These are phyloP conservation scores for Pyrus communis DNA, from an alignment of 306 rosid species.

Conservation along the genomic window DNA sequence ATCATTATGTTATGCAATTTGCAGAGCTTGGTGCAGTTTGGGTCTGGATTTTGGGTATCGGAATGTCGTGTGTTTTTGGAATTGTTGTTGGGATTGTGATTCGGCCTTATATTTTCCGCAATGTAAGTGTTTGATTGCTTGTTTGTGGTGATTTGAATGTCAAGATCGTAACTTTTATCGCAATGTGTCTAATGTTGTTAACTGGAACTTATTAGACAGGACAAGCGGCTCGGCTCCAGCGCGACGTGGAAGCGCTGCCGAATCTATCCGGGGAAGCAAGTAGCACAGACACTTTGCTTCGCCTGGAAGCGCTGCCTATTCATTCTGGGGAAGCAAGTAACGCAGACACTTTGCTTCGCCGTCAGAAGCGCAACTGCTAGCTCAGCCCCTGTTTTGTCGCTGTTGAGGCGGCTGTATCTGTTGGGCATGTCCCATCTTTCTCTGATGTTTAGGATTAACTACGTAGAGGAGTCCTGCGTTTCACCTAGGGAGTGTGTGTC, in stretches of 20 bases:
- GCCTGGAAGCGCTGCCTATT: conserved; percentile 37
- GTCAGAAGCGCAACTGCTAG: conserved; percentile 63
- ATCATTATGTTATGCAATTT: not conserved
- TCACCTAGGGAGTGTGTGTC: conserved; percentile 31
- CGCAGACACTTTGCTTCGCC: conserved; percentile 54
- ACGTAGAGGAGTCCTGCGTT: conserved; percentile 14
- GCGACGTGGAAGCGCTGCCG: conserved; percentile 72
- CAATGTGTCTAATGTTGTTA: not conserved
- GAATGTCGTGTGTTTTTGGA: not conserved
- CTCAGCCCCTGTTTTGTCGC: conserved; percentile 2
- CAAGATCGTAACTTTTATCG: not conserved
- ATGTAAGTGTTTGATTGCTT: conserved; percentile 7
- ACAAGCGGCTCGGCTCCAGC: conserved; percentile 16
- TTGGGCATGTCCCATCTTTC: conserved; percentile 33
- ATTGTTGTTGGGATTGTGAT: not conserved
- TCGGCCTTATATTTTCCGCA: not conserved
- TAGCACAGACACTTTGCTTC: conserved; percentile 47
- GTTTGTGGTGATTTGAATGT: not conserved
- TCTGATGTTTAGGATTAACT: conserved; percentile 26
- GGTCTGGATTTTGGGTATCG: not conserved
- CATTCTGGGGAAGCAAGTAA: conserved; percentile 43
- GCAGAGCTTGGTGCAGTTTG: conserved; percentile 12
- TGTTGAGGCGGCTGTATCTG: conserved; percentile 29
- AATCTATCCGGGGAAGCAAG: conserved; percentile 48
- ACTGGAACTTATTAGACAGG: conserved; percentile 53